Conservation (phyloP, 1,139 yeast species). For the Geotrichum candidum region DNA sequence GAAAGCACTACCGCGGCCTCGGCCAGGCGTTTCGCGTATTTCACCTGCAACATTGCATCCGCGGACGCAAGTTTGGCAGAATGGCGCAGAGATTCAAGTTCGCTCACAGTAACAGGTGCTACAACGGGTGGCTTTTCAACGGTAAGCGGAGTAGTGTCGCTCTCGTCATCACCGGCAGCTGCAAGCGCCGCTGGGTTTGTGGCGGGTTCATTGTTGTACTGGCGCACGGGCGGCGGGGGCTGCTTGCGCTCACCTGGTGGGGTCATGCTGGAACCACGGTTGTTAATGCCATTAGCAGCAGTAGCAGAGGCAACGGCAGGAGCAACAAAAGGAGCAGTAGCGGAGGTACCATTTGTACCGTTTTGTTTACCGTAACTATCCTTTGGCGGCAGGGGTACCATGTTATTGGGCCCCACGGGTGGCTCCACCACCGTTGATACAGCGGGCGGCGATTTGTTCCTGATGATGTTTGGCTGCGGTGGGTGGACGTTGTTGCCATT, state of each 20-base stretch:
- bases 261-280: neutral
- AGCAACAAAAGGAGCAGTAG: neutral
- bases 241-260: neutral
- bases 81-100: constrained; percentile 29
- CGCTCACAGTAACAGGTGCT: constrained; percentile 26
- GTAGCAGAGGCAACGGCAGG: neutral
- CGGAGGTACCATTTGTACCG: neutral
- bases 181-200: constrained; percentile 1
- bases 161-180: neutral
- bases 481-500: neutral
- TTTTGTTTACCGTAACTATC: neutral
- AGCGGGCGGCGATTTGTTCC: neutral
- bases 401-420: neutral
- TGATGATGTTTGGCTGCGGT: neutral
- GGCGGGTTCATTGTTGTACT: constrained; percentile 17
- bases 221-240: constrained; percentile 29
- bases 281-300: neutral
- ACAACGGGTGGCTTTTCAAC: neutral
- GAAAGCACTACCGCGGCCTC: constrained; percentile 34
- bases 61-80: neutral
- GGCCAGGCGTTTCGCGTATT: constrained; percentile 35
- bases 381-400: neutral
- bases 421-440: neutral
- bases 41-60: constrained; percentile 25
- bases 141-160: neutral